A percentile compares a stretch with the other conserved stretches of the same genome.
These are phyloP conservation scores for Penicillium alfredii DNA, from an alignment of 495 filamentous ascomycete genomes.

Conservation along the genomic window DNA sequence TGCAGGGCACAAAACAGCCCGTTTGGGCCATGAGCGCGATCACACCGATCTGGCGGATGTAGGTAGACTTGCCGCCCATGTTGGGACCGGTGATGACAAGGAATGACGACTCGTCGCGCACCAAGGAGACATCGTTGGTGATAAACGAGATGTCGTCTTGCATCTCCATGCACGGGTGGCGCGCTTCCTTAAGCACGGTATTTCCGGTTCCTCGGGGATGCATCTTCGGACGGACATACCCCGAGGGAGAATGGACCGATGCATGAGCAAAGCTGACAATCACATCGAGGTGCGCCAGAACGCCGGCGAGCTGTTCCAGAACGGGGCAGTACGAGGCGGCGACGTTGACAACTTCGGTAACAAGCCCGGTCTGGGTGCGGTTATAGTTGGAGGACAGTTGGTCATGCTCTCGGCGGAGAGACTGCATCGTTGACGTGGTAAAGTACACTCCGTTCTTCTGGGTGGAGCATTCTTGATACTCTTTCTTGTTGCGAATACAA, in stretches of 20 bases:
- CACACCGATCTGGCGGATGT: slow-evolving; percentile 96
- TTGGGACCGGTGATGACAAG: slow-evolving; percentile 97
- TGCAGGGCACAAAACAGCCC: slow-evolving; percentile 92
- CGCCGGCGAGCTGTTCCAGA: slow-evolving; percentile 79
- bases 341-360: slow-evolving; percentile 87
- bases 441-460: slow-evolving; percentile 99
- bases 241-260: slow-evolving; percentile 84
- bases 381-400: slow-evolving; percentile 95
- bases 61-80: slow-evolving; percentile 98
- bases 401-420: slow-evolving; percentile 82
- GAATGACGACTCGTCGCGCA: slow-evolving; percentile 79
- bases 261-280: slow-evolving; percentile 94
- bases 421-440: slow-evolving; percentile 79
- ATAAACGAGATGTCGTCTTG: slow-evolving; percentile 98
- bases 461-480: slow-evolving; percentile 92
- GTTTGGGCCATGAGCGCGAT: slow-evolving; percentile 97
- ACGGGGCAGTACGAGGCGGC: slow-evolving; percentile 93
- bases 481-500: slow-evolving; percentile 84
- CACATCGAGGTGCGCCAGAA: slow-evolving; percentile 93
- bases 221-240: slow-evolving; percentile 88
- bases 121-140: slow-evolving; percentile 87
- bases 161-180: slow-evolving; percentile 98
- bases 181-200: slow-evolving; percentile 84
- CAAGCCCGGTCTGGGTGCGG: slow-evolving; percentile 84
- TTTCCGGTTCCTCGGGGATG: slow-evolving; percentile 86